Percentiles rank a stretch among this genome's conserved stretches.
Evolutionary conservation across 2,329 filamentous ascomycete species (phyloP).

Genomic region (Penicillium paneum): DNA sequence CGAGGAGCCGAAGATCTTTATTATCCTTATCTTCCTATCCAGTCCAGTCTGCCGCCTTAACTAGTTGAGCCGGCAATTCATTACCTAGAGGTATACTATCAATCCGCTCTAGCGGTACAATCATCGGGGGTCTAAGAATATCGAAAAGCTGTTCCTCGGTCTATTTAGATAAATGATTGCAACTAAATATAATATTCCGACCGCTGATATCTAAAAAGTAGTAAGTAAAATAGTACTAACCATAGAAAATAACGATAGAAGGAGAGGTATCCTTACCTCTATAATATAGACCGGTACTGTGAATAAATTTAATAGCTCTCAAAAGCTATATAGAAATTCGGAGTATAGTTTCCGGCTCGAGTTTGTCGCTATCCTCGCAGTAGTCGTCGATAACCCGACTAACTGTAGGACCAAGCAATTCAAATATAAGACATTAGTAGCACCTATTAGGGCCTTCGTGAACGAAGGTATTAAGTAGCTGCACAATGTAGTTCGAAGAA

Average conservation of each 20-base stretch:
- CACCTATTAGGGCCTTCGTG: conserved; percentile 34
- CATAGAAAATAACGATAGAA: background rate
- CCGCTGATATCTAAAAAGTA: no score
- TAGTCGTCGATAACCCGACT: conserved; percentile 24
- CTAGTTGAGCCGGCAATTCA: no score
- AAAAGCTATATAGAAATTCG: conserved; percentile 28
- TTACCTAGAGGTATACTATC: no score
- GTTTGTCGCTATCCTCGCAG: conserved; percentile 12
- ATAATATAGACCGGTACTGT: conserved; percentile 28
- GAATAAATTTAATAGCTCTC: conserved; percentile 26
- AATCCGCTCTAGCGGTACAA: no score
- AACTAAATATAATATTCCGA: no score
- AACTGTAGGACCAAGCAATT: conserved; percentile 32
- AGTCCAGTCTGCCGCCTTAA: no score
- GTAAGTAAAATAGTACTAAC: no score
- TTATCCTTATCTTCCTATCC: no score
- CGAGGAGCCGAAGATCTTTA: no score
- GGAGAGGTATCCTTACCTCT: conserved; percentile 22
- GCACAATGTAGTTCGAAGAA: conserved; percentile 25
- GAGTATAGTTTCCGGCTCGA: conserved; percentile 22
- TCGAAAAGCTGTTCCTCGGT: no score
- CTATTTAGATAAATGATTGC: no score
- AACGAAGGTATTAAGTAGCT: conserved; percentile 29
- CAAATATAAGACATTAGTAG: conserved; percentile 34
- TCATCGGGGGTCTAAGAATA: no score